Evolutionary conservation across 2,329 filamentous ascomycete species (phyloP), one percentile per base, ranked within the genome.

Genomic region (Epichloe sibirici): DNA sequence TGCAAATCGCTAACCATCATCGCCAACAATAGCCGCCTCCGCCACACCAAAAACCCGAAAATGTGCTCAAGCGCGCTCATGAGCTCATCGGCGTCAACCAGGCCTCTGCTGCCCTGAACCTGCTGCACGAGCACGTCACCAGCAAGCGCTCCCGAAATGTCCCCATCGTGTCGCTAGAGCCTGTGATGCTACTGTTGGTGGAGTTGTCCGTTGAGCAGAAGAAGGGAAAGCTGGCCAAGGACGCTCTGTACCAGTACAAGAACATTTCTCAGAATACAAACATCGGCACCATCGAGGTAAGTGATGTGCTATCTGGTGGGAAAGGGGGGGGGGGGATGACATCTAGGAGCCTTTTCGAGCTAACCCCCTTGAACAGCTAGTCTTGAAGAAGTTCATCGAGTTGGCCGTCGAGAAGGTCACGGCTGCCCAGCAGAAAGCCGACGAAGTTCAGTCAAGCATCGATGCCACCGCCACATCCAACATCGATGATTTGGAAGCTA

Each of bases 211-310:
- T 98, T 65, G 91, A 97, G 66, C 83, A 96, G 65, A 90, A 93
- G 75, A 98, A 97, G 75, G 93, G 93, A 63, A 98, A 98, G 74
- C 81, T 93, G 56, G 93, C 91, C 71, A 98, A 98, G 79, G 93
- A 98, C 75, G 93, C 93, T 56, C 80, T 98, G 48, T 98, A 97
- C 71, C 93, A 96, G 71, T 98, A 98, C 81, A 98, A 98, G 80
- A 98, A 98, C 72, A 97, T 96, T 61, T 91, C 90, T 52, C 93
- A 98, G 72, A 98, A 98, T 75, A 95, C 91, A 62, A 97, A 97
- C 68, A 90, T 98, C 61, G 90, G 83, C 63, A 98, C 93, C 56
- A 98, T 98, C 69, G 93, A 97, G 82, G 86, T 89, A 74, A 44
- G 69, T 64, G 51, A 35, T 17, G 15, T 15, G 43, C 13, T 25